These are phyloP conservation scores for Candida broadrunensis DNA, from an alignment of 805 yeast genomes.

Conservation along the genomic window DNA sequence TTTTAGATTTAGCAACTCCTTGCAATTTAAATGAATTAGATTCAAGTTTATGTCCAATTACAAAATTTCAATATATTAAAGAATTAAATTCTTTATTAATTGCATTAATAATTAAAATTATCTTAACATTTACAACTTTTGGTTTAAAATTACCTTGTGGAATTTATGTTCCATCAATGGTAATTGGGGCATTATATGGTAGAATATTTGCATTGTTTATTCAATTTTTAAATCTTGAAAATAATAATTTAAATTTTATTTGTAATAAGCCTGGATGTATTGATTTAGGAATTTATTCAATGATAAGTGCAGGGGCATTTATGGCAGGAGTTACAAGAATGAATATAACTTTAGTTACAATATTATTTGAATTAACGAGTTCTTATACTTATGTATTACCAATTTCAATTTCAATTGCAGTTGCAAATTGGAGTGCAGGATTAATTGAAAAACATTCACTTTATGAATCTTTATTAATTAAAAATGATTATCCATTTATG, in stretches of 20 bases:
- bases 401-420: constrained; percentile 52
- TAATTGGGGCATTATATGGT: constrained; percentile 59
- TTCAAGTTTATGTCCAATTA: constrained; percentile 26
- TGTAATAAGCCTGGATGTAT: constrained; percentile 23
- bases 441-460: constrained; percentile 49
- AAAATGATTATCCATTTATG: constrained; percentile 54
- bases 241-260: constrained; percentile 9
- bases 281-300: constrained; percentile 50
- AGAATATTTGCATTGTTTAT: constrained; percentile 44
- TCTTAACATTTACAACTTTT: constrained; percentile 51
- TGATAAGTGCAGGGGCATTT: constrained; percentile 55
- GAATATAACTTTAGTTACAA: constrained; percentile 52
- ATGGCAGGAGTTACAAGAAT: constrained; percentile 58
- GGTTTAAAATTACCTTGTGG: constrained; percentile 62
- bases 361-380: constrained; percentile 53
- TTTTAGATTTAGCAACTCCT: constrained; percentile 49
- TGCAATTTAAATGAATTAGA: constrained; percentile 34
- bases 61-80: constrained; percentile 19
- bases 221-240: constrained; percentile 30
- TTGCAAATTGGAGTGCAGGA: constrained; percentile 56
- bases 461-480: constrained; percentile 45
- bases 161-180: constrained; percentile 64
- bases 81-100: constrained; percentile 30
- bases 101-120: constrained; percentile 44
- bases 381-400: constrained; percentile 57